Evolutionary conservation across 163 green algal genomes (phyloP), one percentile per base, ranked within the genome.

Genomic region (Chloromonas sp.): DNA sequence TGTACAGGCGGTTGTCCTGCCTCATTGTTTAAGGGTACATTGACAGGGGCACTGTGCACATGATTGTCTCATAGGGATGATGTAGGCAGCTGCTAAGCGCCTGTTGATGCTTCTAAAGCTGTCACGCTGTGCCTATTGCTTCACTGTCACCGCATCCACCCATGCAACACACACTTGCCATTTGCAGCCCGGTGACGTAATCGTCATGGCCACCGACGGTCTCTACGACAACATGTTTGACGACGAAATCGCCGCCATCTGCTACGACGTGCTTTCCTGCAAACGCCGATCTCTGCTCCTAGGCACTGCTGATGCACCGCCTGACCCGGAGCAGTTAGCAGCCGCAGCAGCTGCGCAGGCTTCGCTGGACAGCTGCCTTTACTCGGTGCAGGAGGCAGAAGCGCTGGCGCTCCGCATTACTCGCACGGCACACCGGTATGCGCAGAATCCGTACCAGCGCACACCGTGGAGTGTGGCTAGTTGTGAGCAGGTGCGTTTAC

Each of bases 151-250:
- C 36, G 36, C 36, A 36, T 36, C 36, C 36, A 36, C 36, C 36
- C 36, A 36, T 36, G 36, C 36, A 36, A 36, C 36, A 36, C 36
- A 36, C 36, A 36, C 36, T 36, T 36, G 36, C 36, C 36, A 74
- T 79, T n/a, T 89, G 84, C 71, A 88, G 81, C 60, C 79, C 1
- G 91, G 90, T 0, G 92, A 95, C 86, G 83, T 96, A 0, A 61
- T 95, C 59, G 84, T 96, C 13, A 57, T 94, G n/a, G 94, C 90
- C 82, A 93, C 90, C 0, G 95, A 98, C 82, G 95, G 95, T 74
- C 88, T 98, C 59, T 96, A 94, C 60, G 95, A 98, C 90, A 98
- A 98, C 88, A 84, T 98, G 66, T 97, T 93, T 88, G 91, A 96
- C 78, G 84, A 94, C 8, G 89, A 97, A 85, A 77, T 97, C 15